Evolutionary conservation across 2,329 filamentous ascomycete species (phyloP), one percentile per base, ranked within the genome.

Genomic region (Fusarium sarcochroum): DNA sequence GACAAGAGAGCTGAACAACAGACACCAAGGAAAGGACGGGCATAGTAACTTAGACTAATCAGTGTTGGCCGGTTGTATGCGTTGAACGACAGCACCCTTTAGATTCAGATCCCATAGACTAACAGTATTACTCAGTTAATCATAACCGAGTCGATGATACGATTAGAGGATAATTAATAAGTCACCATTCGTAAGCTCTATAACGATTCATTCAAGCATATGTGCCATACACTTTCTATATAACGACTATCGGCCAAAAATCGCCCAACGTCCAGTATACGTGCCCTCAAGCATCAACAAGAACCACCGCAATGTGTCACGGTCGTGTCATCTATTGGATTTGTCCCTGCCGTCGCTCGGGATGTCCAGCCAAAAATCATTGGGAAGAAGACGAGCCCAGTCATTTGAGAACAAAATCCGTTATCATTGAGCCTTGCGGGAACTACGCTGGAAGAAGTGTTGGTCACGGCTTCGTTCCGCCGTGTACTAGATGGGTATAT

Each of bases 1-100:
- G 53, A 51, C 11, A 64, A 38, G 51, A 68, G 47, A 27, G 45
- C 38, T 41, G 27, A 50, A 23, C 40, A n/a, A 49, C 45, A 40
- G 20, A 14, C 14, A 7, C 20, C 9, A 42, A 14, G 34, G 20
- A 59, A 47, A 21, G 21, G 27, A 15, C 15, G 13, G 1, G 51
- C 51, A 20, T 13, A 47, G n/a, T 42, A 23, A 63, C 11, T 9
- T 23, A 17, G 21, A 38, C 4, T 25, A 17, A n/a, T 23, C 14
- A 11, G n/a, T 20, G 20, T 45, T 45, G 34, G 40, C 14, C 17
- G 18, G 7, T 18, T 21, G 6, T 37, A 15, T 13, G 10, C 20
- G 5, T 13, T 37, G 13, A 7, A 9, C 15, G 18, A 47, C 30
- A 27, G n/a, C 9, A n/a, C n/a, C 27, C 17, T 13, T 45, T 15